Evolutionary conservation across 345 rosid genomes (phyloP).

Genomic region (Crucihimalaya himalaica): DNA sequence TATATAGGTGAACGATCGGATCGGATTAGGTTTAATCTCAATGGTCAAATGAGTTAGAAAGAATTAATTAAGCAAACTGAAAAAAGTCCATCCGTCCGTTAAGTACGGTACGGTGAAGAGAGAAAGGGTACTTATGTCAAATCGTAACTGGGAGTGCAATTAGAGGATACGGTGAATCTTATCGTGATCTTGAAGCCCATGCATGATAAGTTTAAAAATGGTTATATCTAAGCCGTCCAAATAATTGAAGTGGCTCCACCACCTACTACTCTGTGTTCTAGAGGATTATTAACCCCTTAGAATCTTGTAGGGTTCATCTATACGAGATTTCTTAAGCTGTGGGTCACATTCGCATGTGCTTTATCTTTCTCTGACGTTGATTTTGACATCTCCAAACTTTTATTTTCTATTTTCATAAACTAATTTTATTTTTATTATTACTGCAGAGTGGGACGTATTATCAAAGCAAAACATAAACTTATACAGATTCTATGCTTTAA

Average conservation of each 20-base stretch:
- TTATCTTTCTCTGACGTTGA: conserved; percentile 30
- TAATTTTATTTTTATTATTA: neutral
- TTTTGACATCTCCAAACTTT: conserved; percentile 34
- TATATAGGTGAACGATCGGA: too few relatives aligned
- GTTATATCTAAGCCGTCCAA: conserved; percentile 35
- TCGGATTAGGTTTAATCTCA: neutral
- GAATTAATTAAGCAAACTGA: neutral
- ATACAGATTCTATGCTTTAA: neutral
- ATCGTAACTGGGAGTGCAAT: neutral
- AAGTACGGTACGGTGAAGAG: conserved; percentile 32
- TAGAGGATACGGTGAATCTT: conserved; percentile 34
- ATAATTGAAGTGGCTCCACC: conserved; percentile 25
- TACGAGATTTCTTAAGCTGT: conserved; percentile 36
- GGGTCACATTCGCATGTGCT: conserved; percentile 42
- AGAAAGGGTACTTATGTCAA: neutral
- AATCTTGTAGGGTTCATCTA: conserved; percentile 28
- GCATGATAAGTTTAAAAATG: conserved; percentile 20
- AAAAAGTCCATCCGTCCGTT: neutral
- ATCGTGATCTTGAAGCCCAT: conserved; percentile 38
- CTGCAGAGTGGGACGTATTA: neutral
- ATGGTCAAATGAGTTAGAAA: neutral
- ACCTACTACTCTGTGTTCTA: conserved; percentile 23
- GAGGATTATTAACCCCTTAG: conserved; percentile 26
- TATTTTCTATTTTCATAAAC: neutral
- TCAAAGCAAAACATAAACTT: conserved; percentile 6